These are phyloP conservation scores for Viola odorata DNA, from an alignment of 345 rosid species.

Conservation along the genomic window DNA sequence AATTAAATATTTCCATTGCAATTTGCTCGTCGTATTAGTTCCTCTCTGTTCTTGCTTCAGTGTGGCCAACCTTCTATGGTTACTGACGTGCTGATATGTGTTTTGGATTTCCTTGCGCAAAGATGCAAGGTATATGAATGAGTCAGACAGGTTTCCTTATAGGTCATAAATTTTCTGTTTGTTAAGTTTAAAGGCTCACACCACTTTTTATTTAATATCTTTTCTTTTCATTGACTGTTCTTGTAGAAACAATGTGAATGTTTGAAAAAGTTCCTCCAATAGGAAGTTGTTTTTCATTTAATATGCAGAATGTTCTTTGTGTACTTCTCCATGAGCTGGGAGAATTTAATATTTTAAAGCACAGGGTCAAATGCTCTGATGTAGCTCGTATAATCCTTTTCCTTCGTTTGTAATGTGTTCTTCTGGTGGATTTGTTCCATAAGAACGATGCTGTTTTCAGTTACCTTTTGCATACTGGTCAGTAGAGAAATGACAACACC, in stretches of 20 bases:
- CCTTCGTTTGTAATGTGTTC: not conserved
- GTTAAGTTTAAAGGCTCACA: not conserved
- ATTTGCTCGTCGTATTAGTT: conserved; percentile 65
- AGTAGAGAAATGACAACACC: too few relatives aligned
- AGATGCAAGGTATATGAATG: conserved; percentile 51
- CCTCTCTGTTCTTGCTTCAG: conserved; percentile 40
- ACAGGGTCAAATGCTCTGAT: not conserved
- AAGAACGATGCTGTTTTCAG: too few relatives aligned
- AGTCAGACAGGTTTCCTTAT: not conserved
- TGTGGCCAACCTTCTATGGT: conserved; percentile 28
- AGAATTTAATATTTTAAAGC: not conserved
- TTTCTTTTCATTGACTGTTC: not conserved
- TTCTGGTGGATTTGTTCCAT: not conserved
- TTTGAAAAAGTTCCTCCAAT: not conserved
- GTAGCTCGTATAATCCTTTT: not conserved
- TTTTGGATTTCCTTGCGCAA: conserved; percentile 37
- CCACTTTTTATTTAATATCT: not conserved
- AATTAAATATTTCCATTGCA: conserved; percentile 18
- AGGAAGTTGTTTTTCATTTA: not conserved
- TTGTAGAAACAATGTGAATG: not conserved
- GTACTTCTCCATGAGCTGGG: not conserved
- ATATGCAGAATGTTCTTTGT: not conserved
- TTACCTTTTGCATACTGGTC: too few relatives aligned
- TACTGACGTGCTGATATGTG: conserved; percentile 31
- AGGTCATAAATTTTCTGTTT: not conserved